phyloP scores from a whole-genome alignment of 352 stramenopile genomes.

The Globisporangium nunn region DNA sequence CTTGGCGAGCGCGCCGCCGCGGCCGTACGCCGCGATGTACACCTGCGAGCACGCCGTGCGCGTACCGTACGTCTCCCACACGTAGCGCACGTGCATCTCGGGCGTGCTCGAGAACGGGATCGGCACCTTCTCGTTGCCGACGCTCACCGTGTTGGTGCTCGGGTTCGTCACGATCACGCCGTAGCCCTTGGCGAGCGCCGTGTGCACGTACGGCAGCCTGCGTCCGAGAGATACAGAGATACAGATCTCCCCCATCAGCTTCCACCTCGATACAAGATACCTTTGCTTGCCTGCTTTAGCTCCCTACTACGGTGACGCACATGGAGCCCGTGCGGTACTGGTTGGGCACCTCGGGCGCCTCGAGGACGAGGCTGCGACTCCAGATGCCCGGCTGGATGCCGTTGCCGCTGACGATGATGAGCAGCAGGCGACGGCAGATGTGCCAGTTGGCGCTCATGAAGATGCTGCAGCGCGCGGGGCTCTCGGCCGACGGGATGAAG shows the following conservation, averaged over 20 bases:
- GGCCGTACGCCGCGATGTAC: slow-evolving; percentile 75
- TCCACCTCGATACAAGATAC: no score
- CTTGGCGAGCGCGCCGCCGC: slow-evolving; percentile 64
- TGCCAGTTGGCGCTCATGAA: slow-evolving; percentile 84
- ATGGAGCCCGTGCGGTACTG: slow-evolving; percentile 82
- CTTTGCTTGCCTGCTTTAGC: no score
- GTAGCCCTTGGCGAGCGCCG: slow-evolving; percentile 71
- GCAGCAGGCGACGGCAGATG: slow-evolving; percentile 60
- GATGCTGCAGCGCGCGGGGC: slow-evolving; percentile 58
- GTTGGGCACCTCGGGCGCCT: slow-evolving; percentile 54
- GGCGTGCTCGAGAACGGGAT: slow-evolving; percentile 74
- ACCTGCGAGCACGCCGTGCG: slow-evolving; percentile 65
- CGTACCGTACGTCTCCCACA: slow-evolving; percentile 79
- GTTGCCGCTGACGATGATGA: slow-evolving; percentile 78
- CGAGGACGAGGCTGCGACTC: slow-evolving; percentile 77
- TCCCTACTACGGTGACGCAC: slow-evolving; percentile 13
- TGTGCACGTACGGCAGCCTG: slow-evolving; percentile 71
- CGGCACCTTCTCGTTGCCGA: slow-evolving; percentile 64
- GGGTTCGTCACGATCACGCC: slow-evolving; percentile 78
- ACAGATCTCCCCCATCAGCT: neutral
- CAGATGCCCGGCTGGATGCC: slow-evolving; percentile 83
- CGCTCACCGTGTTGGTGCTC: slow-evolving; percentile 66
- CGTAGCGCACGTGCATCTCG: slow-evolving; percentile 71
- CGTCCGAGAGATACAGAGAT: neutral
- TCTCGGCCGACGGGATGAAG: slow-evolving; percentile 66